Evolutionary conservation across 768 basidiomycete species (phyloP).

Genomic region (Suillus lakei): DNA sequence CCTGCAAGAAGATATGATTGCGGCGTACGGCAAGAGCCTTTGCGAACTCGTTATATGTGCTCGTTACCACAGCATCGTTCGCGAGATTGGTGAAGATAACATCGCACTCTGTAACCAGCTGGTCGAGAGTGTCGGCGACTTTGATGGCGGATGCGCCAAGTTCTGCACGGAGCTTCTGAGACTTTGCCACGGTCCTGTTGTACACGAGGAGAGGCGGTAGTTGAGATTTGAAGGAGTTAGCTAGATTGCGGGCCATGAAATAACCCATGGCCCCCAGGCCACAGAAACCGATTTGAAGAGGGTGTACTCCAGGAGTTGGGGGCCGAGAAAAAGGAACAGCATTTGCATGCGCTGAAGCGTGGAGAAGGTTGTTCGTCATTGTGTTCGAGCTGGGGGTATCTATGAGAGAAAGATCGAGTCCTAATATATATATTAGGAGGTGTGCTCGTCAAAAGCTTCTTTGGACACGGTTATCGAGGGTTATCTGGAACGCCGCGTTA

Average conservation of each 20-base stretch:
- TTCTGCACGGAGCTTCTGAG: conserved; percentile 59
- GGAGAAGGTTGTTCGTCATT: conserved; percentile 15
- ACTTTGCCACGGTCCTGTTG: conserved; percentile 71
- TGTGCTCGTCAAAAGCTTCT: neutral
- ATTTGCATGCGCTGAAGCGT: conserved; percentile 13
- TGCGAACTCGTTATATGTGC: conserved; percentile 63
- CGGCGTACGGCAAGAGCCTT: conserved; percentile 57
- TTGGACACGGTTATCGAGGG: neutral
- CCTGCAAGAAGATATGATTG: neutral
- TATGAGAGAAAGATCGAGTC: neutral
- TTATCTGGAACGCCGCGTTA: neutral
- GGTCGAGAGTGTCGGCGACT: conserved; percentile 58
- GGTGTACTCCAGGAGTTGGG: conserved; percentile 47
- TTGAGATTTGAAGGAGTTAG: conserved; percentile 50
- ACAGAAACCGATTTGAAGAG: conserved; percentile 47
- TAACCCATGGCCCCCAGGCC: conserved; percentile 73
- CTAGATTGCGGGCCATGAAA: conserved; percentile 81
- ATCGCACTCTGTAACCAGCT: conserved; percentile 71
- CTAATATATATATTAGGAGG: neutral
- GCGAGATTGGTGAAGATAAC: conserved; percentile 77
- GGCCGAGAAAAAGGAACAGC: conserved; percentile 65
- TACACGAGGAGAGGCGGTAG: conserved; percentile 68
- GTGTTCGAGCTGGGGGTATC: neutral
- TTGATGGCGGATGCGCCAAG: conserved; percentile 56
- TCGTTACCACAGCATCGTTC: conserved; percentile 71